These are phyloP conservation scores for Biscutella auriculata DNA, from an alignment of 441 rosid species.

Conservation along the genomic window DNA sequence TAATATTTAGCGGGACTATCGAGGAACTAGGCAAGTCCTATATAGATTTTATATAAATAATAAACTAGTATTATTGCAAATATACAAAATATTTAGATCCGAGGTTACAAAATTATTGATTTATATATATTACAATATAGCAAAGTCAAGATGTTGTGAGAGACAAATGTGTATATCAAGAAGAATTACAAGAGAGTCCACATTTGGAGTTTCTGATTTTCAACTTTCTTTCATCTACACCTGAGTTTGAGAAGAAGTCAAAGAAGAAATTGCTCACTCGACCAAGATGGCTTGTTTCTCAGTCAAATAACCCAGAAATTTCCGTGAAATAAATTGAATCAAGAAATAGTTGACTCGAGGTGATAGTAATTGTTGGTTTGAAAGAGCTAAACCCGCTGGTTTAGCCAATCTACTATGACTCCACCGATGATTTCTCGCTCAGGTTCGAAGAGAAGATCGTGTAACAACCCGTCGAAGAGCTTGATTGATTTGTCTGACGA, in stretches of 20 bases:
- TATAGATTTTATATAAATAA: background rate
- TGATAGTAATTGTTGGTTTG: background rate
- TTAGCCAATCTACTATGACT: conserved; percentile 56
- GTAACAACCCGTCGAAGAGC: conserved; percentile 51
- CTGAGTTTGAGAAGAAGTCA: conserved; percentile 2
- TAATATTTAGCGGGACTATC: too few relatives aligned
- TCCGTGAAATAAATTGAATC: background rate
- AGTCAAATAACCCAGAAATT: background rate
- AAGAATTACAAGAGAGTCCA: background rate
- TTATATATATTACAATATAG: background rate
- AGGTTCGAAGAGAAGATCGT: conserved; percentile 74
- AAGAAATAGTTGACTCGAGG: background rate
- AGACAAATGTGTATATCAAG: background rate
- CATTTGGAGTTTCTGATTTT: background rate
- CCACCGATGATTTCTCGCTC: conserved; percentile 44
- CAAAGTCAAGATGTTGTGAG: background rate
- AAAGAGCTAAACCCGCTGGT: conserved; percentile 28
- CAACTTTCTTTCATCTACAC: background rate
- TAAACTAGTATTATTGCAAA: background rate
- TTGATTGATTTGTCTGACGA: conserved; percentile 63
- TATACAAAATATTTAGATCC: background rate
- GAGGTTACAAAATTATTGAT: conserved; percentile 2
- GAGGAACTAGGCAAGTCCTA: too few relatives aligned
- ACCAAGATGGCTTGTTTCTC: conserved; percentile 4
- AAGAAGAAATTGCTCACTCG: conserved; percentile 1